A percentile compares a stretch with the other conserved stretches of the same genome.
Evolutionary conservation across 2,329 filamentous ascomycete genomes (phyloP).

Genomic region (Fonsecaea multimorphosa): DNA sequence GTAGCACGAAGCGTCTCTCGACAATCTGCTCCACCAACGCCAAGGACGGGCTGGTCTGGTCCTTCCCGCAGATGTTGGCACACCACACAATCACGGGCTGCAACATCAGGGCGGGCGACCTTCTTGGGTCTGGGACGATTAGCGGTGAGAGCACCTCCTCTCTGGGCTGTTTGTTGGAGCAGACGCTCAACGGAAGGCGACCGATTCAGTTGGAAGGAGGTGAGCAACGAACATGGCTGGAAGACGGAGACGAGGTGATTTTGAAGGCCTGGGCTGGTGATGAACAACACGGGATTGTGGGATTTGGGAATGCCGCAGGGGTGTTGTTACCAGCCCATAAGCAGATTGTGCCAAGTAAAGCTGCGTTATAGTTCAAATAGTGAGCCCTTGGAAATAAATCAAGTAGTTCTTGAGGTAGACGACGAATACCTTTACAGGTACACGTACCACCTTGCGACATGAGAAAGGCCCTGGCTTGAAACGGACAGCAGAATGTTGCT

Average conservation of each 20-base stretch:
- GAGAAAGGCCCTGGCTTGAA: too few species aligned
- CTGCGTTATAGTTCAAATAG: too few species aligned
- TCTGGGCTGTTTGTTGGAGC: constrained; percentile 17
- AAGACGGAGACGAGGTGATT: constrained; percentile 73
- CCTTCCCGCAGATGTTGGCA: constrained; percentile 19
- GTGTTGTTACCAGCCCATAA: too few species aligned
- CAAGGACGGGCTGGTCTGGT: constrained; percentile 8
- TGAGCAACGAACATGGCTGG: constrained; percentile 69
- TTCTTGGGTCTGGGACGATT: constrained; percentile 19
- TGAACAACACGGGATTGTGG: too few species aligned
- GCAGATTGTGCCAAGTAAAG: too few species aligned
- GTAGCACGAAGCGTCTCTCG: not conserved
- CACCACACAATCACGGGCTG: constrained; percentile 19
- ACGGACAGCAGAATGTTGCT: too few species aligned
- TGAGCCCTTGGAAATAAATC: too few species aligned
- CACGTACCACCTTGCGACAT: too few species aligned
- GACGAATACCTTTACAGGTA: too few species aligned
- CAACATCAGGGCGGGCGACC: constrained; percentile 9
- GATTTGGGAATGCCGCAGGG: too few species aligned
- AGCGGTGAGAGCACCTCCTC: not conserved
- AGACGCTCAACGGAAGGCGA: constrained; percentile 35
- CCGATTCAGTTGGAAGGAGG: constrained; percentile 58
- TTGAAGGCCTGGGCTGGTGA: constrained; percentile 48
- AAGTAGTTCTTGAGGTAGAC: too few species aligned
- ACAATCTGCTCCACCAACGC: constrained; percentile 13